Conservation (phyloP, 768 basidiomycete genomes). For the Mycena galericulata region DNA sequence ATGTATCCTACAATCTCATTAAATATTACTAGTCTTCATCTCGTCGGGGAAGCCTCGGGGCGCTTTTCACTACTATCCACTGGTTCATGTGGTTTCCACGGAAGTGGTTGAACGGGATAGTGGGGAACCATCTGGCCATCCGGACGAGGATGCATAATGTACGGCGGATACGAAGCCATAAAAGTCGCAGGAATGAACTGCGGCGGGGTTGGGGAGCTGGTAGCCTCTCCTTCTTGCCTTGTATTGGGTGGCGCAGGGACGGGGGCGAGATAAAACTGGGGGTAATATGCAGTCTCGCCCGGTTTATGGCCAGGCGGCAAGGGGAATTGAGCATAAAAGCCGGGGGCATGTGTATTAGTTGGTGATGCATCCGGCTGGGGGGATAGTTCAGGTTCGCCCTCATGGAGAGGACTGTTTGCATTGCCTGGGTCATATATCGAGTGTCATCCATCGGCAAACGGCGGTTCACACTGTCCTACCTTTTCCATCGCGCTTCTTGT, state of each 20-base stretch:
- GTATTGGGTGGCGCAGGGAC: not conserved
- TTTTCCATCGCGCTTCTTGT: constrained; percentile 77
- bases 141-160: not conserved
- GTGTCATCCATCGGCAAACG: not conserved
- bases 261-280: constrained; percentile 7
- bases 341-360: not conserved
- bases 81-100: not conserved
- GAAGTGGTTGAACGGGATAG: not conserved
- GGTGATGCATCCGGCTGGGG: not conserved
- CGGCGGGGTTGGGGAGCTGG: not conserved
- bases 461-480: constrained; percentile 42
- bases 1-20: too few relatives aligned
- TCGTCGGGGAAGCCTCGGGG: not conserved
- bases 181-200: constrained; percentile 23
- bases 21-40: too few relatives aligned
- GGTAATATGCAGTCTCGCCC: constrained; percentile 7
- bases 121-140: constrained; percentile 6
- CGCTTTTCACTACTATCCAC: not conserved
- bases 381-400: not conserved
- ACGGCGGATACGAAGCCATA: not conserved
- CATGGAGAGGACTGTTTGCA: not conserved
- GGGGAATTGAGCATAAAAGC: constrained; percentile 11
- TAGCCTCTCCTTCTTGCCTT: constrained; percentile 1
- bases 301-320: constrained; percentile 8
- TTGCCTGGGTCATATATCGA: constrained; percentile 8